phyloP scores from a whole-genome alignment of 1,284 basidiomycete species.

The Melanopsichium pennsylvanicum region DNA sequence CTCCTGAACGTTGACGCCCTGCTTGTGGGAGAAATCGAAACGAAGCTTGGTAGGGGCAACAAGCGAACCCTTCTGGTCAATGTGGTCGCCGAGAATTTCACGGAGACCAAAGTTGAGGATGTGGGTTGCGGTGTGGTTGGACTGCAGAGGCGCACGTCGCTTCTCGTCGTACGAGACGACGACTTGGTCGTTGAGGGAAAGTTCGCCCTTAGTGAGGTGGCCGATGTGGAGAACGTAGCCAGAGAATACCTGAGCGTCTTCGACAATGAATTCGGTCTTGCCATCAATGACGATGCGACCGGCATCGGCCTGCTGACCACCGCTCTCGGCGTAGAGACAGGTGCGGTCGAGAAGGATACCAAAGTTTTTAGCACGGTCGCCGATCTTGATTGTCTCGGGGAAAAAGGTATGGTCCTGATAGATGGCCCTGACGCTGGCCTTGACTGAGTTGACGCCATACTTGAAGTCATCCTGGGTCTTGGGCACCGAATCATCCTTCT shows the following conservation, averaged over 20 bases:
- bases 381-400: conserved; percentile 57
- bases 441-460: conserved; percentile 77
- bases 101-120: conserved; percentile 94
- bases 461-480: conserved; percentile 94
- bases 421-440: conserved; percentile 81
- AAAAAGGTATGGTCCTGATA: conserved; percentile 83
- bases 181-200: conserved; percentile 76
- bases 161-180: conserved; percentile 77
- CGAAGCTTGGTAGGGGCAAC: conserved; percentile 94
- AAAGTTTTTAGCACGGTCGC: conserved; percentile 72
- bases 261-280: conserved; percentile 88
- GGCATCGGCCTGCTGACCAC: conserved; percentile 96
- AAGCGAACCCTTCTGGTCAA: conserved; percentile 97
- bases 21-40: conserved; percentile 98
- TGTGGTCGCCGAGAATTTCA: conserved; percentile 92
- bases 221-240: conserved; percentile 92
- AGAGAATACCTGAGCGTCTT: conserved; percentile 86
- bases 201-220: conserved; percentile 77
- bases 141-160: conserved; percentile 91
- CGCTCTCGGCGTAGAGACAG: conserved; percentile 97
- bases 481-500: conserved; percentile 80
- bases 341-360: conserved; percentile 91
- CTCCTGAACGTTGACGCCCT: conserved; percentile 77
- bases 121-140: conserved; percentile 98
- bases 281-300: conserved; percentile 93